These are phyloP conservation scores for Mytilinidion resinicola DNA, from an alignment of 495 filamentous ascomycete species.

Conservation along the genomic window DNA sequence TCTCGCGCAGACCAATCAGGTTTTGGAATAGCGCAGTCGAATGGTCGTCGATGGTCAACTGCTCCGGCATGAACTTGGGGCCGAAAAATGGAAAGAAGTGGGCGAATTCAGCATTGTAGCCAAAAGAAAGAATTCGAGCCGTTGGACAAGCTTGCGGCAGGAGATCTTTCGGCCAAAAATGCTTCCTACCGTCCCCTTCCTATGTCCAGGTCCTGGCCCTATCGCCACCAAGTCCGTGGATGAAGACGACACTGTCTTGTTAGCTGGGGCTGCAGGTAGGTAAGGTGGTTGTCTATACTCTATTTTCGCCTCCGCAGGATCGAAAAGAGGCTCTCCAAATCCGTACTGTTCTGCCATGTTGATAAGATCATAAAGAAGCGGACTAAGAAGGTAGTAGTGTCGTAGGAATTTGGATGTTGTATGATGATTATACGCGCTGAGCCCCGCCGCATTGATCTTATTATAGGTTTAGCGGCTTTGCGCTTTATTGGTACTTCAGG, in stretches of 20 bases:
- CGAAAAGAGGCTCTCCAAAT: slow-evolving; percentile 8
- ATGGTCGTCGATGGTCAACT: slow-evolving; percentile 3
- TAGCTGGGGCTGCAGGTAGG: background rate
- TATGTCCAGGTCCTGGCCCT: slow-evolving; percentile 11
- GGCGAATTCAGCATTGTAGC: background rate
- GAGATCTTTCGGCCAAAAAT: slow-evolving; percentile 11
- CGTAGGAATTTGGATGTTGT: too few species aligned
- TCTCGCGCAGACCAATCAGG: background rate
- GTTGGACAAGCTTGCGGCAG: slow-evolving; percentile 5
- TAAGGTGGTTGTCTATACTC: slow-evolving; percentile 3
- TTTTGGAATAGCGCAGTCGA: slow-evolving; percentile 3
- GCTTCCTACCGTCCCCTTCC: slow-evolving; percentile 1
- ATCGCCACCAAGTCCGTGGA: slow-evolving; percentile 13
- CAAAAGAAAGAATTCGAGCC: slow-evolving; percentile 15
- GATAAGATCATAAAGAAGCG: background rate
- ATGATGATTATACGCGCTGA: too few species aligned
- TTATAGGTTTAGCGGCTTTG: too few species aligned
- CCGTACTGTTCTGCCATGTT: background rate
- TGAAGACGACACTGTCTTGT: slow-evolving; percentile 15
- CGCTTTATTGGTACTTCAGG: too few species aligned
- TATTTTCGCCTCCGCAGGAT: slow-evolving; percentile 3
- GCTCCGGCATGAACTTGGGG: background rate
- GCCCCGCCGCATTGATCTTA: too few species aligned
- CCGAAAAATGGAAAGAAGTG: slow-evolving; percentile 2
- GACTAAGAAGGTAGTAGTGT: too few species aligned